Evolutionary conservation across 2,329 filamentous ascomycete species (phyloP), one percentile per base, ranked within the genome.

Genomic region (Arthrobotrys iridis): DNA sequence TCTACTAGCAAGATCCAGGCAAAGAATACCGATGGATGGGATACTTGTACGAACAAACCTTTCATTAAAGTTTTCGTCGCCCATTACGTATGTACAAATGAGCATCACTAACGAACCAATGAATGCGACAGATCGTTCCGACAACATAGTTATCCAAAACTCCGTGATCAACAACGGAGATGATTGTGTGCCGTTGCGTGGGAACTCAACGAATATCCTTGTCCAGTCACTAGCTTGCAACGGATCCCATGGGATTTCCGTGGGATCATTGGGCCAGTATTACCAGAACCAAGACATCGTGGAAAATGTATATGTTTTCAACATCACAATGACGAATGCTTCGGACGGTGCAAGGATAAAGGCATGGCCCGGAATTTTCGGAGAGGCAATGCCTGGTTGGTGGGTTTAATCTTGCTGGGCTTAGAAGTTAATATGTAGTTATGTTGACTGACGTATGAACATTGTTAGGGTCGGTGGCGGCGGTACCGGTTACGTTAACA

Each of bases 11-110:
- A 81, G n/a, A 85, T 88, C 77, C 79, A 80, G 4, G 87, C 88
- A 1, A 88, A 89, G 81, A 91, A 91, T 80, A 90, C 88, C 0
- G 88, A 90, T 79, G 88, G 87, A 26, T 88, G 86, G 86, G 87
- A 89, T 76, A 89, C 86, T 0, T 89, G 41, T 45, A 45, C 8
- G 41, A 37, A n/a, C n/a, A n/a, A n/a, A n/a, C n/a, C n/a, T n/a
- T n/a, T n/a, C n/a, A n/a, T n/a, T n/a, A n/a, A n/a, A n/a, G n/a
- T n/a, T n/a, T n/a, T n/a, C n/a, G n/a, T n/a, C n/a, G n/a, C n/a
- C n/a, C n/a, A n/a, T n/a, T n/a, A n/a, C n/a, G n/a, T n/a, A n/a
- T n/a, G n/a, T n/a, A n/a, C n/a, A n/a, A n/a, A n/a, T n/a, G n/a
- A n/a, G n/a, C n/a, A n/a, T n/a, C n/a, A n/a, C n/a, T n/a, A n/a